Base-by-base conservation (phyloP, 306 rosid genomes). In the Medicago arabica region DNA sequence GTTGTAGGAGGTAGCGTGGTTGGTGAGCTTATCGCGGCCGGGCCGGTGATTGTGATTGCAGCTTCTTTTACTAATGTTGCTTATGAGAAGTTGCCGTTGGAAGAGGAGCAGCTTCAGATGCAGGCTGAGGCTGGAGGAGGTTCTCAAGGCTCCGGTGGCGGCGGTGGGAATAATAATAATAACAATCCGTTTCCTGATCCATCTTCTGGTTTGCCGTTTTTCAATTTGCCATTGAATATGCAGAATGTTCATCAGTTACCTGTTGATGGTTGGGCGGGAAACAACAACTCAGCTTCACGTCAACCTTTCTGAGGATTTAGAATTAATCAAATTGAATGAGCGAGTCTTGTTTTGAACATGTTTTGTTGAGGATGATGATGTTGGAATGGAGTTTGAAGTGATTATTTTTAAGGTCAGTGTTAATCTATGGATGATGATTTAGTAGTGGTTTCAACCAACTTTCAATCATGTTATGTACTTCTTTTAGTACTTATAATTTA, bases 41-140 rank as follows among this genome's bases (percentile, higher is more conserved):
- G 99, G 3, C 97, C 99, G 1, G 99, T 95, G 11, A 95, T 93
- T 1, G 87, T 95, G 38, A 90, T 95, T 38, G 97, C 97, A 0
- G 88, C 99, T 0, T 92, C 99, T 7, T 95, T 95, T 46, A 89
- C 99, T 0, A 95, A 95, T 77, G 99, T 92, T 39, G 97, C 99
- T 1, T 95, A 92, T 16, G 99, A 95, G 87, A 83, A 93, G 71
- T 28, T 95, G 55, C 99, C 99, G 68, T 97, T 92, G 1, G 97
- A 91, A 13, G 88, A 91, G 41, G 84, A 84, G 4, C 92, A 87
- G 75, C 46, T 86, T 15, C 95, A 85, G 80, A 83, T 92, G 71
- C 95, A 90, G 34, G 64, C 78, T 0, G 82, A 46, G 0, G 62
- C 76, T 12, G 69, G 43, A 2, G 77, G 44, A 1, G 79, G 81